These are phyloP conservation scores for Turnera subulata DNA, from an alignment of 345 rosid species.

Conservation along the genomic window DNA sequence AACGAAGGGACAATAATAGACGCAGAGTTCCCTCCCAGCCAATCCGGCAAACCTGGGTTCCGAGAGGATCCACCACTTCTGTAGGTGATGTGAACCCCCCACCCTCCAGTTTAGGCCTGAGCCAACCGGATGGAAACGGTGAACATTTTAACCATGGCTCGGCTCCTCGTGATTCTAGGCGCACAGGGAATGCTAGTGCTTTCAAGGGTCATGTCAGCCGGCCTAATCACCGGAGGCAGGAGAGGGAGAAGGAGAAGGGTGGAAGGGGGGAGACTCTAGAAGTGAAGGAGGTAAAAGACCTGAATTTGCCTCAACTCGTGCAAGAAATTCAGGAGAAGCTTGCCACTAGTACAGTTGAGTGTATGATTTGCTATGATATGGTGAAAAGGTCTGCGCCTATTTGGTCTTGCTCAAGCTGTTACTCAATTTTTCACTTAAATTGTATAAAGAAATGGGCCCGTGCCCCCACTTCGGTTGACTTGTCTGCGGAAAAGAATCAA, in stretches of 20 bases:
- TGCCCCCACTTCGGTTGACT: conserved; percentile 87
- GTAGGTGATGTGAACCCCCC: conserved; percentile 16
- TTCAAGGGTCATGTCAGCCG: conserved; percentile 27
- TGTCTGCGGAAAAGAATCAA: conserved; percentile 70
- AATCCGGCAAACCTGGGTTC: conserved; percentile 69
- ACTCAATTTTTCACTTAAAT: conserved; percentile 82
- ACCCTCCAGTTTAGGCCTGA: conserved; percentile 16
- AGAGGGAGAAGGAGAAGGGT: conserved; percentile 25
- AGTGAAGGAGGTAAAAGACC: conserved; percentile 36
- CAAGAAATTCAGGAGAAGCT: conserved; percentile 93
- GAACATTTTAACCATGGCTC: conserved; percentile 11
- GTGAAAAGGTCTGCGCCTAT: conserved; percentile 68
- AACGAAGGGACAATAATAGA: conserved; percentile 46
- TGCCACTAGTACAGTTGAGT: conserved; percentile 62
- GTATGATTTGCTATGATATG: conserved; percentile 97
- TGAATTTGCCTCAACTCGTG: conserved; percentile 74
- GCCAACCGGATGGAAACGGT: conserved; percentile 16
- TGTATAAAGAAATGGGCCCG: conserved; percentile 97
- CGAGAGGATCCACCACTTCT: conserved; percentile 43
- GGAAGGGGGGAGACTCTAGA: conserved; percentile 30
- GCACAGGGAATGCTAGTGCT: conserved; percentile 27
- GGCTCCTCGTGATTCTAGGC: conserved; percentile 25
- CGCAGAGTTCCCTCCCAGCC: conserved; percentile 32
- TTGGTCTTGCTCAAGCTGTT: conserved; percentile 97
- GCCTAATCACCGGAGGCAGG: conserved; percentile 39